Evolutionary conservation across 768 basidiomycete species (phyloP), one percentile per base, ranked within the genome.

Genomic region (Amanita pallidorosea): DNA sequence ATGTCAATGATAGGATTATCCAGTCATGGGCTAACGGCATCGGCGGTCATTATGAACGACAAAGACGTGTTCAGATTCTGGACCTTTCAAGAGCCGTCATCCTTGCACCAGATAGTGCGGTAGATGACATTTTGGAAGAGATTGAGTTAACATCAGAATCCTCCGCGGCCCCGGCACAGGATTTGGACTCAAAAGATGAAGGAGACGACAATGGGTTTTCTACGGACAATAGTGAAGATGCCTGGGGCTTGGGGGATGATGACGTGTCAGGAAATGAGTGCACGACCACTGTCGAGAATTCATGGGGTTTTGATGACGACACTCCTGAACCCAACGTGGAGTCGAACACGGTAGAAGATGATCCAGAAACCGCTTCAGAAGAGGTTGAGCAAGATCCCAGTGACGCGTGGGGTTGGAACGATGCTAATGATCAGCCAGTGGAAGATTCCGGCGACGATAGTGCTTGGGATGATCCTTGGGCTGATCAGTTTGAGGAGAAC

Each of bases 391-490:
- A 55, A 12, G 75, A 78, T 55, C 64, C 77, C 7, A 68, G 64
- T 13, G 80, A 83, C 56, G 79, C 85, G 0, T 90, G 88, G 88
- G 88, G 82, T 2, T 88, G 81, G 81, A 81, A 86, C 35, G 79
- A 80, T 37, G 79, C 79, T 27, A 71, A 71, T 11, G 70, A 66
- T 5, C 45, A 60, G 7, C 62, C 63, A 9, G 63, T 55, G 15
- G 64, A 69, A 20, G 59, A 60, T 4, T 58, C 67, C 3, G 48
- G 59, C 18, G 76, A 74, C 52, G 75, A 77, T 48, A 67, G 64
- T 27, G 62, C 70, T 13, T 83, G 81, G 75, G 85, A 85, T 47
- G 78, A 86, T 54, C 80, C 84, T 2, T 87, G 85, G 87, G 74
- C 66, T 40, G 42, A 41, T 15, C 44, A 45, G 34, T 18, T 18